These are phyloP conservation scores for Auricularia sp. DNA, from an alignment of 768 basidiomycete species.

Conservation along the genomic window DNA sequence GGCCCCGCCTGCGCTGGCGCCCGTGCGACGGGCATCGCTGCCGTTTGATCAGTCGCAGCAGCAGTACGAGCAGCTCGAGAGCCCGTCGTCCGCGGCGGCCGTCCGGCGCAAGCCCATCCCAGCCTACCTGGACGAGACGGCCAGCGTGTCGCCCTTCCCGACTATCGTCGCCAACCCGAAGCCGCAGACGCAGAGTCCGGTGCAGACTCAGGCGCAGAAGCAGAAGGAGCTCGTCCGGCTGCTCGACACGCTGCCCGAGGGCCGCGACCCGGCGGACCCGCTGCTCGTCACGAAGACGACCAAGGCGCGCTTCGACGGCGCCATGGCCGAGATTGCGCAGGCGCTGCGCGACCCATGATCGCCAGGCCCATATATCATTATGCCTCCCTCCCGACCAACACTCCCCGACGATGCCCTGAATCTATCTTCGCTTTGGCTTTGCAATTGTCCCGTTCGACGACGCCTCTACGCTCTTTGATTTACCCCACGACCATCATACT, in stretches of 20 bases:
- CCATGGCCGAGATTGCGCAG: constrained; percentile 3
- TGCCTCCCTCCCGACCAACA: background rate
- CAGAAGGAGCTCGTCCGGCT: constrained; percentile 3
- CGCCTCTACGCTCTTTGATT: background rate
- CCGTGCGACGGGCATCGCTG: background rate
- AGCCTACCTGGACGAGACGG: background rate
- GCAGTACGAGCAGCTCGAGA: background rate
- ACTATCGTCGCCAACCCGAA: background rate
- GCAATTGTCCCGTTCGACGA: background rate
- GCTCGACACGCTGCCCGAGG: constrained; percentile 10
- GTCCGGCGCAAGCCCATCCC: background rate
- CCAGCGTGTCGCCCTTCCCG: constrained; percentile 1
- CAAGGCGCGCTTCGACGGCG: constrained; percentile 2
- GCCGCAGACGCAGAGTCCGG: background rate
- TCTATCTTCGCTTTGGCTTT: background rate
- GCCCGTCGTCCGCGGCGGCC: background rate
- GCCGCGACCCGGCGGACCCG: constrained; percentile 8
- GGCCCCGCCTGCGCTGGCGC: background rate
- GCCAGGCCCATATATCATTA: background rate
- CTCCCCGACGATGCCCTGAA: background rate
- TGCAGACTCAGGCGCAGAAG: background rate
- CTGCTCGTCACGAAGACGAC: constrained; percentile 10
- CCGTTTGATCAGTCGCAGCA: background rate
- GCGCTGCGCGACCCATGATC: constrained; percentile 2
- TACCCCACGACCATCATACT: background rate